Evolutionary conservation across 2,329 filamentous ascomycete genomes (phyloP).

Genomic region (Xylariales sp.): DNA sequence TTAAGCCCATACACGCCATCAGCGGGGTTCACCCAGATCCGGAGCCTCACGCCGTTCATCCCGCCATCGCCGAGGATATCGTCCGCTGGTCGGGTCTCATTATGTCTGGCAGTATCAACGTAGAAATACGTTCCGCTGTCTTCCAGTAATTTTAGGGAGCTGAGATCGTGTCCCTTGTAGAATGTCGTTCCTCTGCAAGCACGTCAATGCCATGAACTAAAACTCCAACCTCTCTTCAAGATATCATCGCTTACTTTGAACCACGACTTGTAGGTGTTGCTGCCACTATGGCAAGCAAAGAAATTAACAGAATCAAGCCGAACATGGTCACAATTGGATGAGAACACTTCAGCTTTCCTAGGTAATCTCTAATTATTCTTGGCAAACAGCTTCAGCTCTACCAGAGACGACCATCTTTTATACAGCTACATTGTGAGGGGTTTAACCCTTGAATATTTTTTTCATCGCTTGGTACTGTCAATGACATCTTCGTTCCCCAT

Average conservation of each 20-base stretch:
- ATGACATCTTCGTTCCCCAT: neutral
- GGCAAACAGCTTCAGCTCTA: too few species aligned
- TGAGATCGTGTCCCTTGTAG: conserved; percentile 6
- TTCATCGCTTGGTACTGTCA: too few species aligned
- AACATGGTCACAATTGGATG: too few species aligned
- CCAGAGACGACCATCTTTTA: neutral
- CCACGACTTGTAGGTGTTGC: neutral
- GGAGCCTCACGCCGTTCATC: conserved; percentile 3
- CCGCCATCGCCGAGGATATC: conserved; percentile 5
- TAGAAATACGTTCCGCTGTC: conserved; percentile 1
- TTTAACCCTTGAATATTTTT: too few species aligned
- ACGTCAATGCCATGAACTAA: too few species aligned
- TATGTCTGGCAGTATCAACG: conserved; percentile 3
- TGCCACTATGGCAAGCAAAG: neutral
- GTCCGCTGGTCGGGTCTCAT: conserved; percentile 1
- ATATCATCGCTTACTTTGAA: neutral
- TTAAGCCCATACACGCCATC: conserved; percentile 4
- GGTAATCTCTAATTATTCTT: neutral
- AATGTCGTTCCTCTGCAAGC: neutral
- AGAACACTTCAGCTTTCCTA: neutral
- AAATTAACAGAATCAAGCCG: neutral
- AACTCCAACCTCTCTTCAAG: neutral
- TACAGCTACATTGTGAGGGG: neutral
- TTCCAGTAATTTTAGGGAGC: conserved; percentile 1
- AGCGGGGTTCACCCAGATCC: conserved; percentile 4